Base-by-base conservation (phyloP, 2,329 filamentous ascomycete species). In the Eutypa lata region DNA sequence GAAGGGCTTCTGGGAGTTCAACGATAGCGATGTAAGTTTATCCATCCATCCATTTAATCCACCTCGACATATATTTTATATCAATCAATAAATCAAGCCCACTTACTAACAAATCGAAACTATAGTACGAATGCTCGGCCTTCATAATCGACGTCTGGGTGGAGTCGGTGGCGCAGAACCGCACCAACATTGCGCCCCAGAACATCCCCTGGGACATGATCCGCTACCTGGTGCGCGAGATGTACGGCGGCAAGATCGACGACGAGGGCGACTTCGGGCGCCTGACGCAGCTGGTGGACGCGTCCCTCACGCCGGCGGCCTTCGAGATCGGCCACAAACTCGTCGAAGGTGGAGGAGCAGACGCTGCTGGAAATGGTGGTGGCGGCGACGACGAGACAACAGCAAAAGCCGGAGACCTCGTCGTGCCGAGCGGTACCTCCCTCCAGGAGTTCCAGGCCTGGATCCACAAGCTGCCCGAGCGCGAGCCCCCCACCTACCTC, bases 1-100 rank as follows among this genome's bases (percentile, higher is more conserved):
- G 94, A 97, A 96, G 77, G 91, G 91, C 50, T 96, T 97, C 80
- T 99, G 95, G 94, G 95, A 99, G 73, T 99, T 99, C 73, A 99
- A 99, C 69, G 95, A 99, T 72, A 96, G 92, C 63, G 94, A 99
- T 73, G 90, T 95, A 83, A 89, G 90, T 86, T 60, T 52, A 42
- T 22, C n/a, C 47, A 21, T 45, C 21, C 31, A 16, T 28, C 45
- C 38, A 18, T 18, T 21, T 33, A 24, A 38, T 28, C 35, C n/a
- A n/a, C n/a, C n/a, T n/a, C n/a, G n/a, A n/a, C n/a, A n/a, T n/a
- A n/a, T n/a, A n/a, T 26, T n/a, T 22, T 35, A 37, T 31, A 48
- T 50, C 49, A 47, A 40, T 48, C 31, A 35, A 49, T 37, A 5
- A 35, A 19, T 19, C 16, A n/a, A 4, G 3, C n/a, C n/a, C n/a